phyloP scores from a whole-genome alignment of 2,329 filamentous ascomycete species.

The Seiridium unicorne region DNA sequence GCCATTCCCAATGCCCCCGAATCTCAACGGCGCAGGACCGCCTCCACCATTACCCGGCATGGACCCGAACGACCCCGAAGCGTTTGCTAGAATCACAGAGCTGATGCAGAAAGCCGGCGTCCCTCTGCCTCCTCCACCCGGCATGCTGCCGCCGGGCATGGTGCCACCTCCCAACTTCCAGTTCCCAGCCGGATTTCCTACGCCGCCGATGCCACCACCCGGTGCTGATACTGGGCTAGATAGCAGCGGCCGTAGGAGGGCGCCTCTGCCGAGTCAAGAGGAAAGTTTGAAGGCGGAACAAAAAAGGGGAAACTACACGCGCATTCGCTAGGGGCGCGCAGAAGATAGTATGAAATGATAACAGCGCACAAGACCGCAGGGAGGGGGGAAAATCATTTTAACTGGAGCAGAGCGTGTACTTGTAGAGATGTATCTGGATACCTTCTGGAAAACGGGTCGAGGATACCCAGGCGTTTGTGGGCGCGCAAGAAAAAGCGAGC shows the following conservation, averaged over 20 bases:
- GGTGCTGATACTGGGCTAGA: slow-evolving; percentile 13
- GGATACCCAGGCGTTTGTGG: slow-evolving; percentile 3
- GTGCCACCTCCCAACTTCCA: slow-evolving; percentile 44
- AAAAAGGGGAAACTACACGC: slow-evolving; percentile 60
- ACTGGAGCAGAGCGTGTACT: background rate
- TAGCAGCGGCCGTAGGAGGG: slow-evolving; percentile 46
- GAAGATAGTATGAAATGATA: background rate
- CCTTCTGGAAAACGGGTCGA: background rate
- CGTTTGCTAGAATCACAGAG: slow-evolving; percentile 60
- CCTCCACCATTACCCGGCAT: slow-evolving; percentile 47
- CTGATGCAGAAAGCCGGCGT: slow-evolving; percentile 66
- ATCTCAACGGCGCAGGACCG: slow-evolving; percentile 42
- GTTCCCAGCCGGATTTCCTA: slow-evolving; percentile 42
- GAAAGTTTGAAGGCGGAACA: slow-evolving; percentile 80
- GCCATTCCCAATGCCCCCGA: slow-evolving; percentile 44
- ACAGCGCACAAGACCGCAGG: background rate
- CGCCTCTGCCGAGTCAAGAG: slow-evolving; percentile 77
- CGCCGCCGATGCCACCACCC: slow-evolving; percentile 34
- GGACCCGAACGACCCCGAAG: slow-evolving; percentile 59
- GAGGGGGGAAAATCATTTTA: too few species aligned
- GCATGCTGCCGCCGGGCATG: slow-evolving; percentile 44
- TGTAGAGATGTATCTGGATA: background rate
- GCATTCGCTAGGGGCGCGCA: slow-evolving; percentile 36
- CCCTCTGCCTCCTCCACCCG: slow-evolving; percentile 56
- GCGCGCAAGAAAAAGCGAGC: background rate